Conservation (phyloP, 2,329 filamentous ascomycete species). For the Ceratocystis cubensis region DNA sequence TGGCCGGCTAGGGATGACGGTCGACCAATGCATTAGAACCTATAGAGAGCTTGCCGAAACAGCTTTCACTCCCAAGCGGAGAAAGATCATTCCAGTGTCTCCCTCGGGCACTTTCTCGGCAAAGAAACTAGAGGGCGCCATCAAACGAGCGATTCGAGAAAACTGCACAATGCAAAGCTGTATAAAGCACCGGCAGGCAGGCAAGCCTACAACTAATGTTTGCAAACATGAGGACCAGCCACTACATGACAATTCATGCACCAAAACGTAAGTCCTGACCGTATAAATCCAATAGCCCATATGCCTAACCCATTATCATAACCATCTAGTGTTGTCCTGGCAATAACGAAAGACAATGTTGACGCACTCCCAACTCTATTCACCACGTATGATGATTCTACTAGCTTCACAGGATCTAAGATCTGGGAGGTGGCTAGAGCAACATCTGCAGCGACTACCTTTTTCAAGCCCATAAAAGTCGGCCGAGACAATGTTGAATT, state of each 20-base stretch:
- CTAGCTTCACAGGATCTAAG: constrained; percentile 19
- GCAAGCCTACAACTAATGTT: not conserved
- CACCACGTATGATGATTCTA: constrained; percentile 25
- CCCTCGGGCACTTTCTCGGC: not conserved
- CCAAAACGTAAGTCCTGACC: not conserved
- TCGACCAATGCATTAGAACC: not conserved
- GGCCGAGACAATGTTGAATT: constrained; percentile 26
- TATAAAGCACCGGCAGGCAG: not conserved
- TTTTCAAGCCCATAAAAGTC: constrained; percentile 26
- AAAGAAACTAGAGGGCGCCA: not conserved
- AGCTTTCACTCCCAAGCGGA: not conserved
- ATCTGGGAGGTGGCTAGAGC: constrained; percentile 23
- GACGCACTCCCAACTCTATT: constrained; percentile 24
- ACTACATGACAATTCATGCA: not conserved
- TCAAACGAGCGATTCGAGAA: not conserved
- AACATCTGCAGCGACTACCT: constrained; percentile 25
- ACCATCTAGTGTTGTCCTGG: not conserved
- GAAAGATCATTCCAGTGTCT: not conserved
- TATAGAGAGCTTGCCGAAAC: not conserved
- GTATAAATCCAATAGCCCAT: not conserved
- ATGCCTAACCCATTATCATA: not conserved
- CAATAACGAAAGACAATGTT: not conserved
- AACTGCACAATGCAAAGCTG: not conserved
- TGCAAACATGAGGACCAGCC: not conserved
- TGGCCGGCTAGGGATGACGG: not conserved